These are phyloP conservation scores for Pythium rhizo-oryzae DNA, from an alignment of 352 stramenopile species.

Conservation along the genomic window DNA sequence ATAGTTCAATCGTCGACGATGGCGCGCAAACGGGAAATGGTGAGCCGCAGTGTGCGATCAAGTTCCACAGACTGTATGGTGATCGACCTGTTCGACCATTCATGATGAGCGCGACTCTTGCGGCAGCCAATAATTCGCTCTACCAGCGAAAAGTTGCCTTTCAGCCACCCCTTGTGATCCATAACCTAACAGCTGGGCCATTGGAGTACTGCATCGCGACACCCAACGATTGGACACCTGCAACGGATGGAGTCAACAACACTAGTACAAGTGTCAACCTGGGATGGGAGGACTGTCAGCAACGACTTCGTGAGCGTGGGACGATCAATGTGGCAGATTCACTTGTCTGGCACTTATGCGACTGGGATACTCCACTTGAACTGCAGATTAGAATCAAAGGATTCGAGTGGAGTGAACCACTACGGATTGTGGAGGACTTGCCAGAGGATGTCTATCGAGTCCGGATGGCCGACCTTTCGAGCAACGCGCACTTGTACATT, in stretches of 20 bases:
- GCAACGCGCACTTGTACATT: conserved; percentile 69
- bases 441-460: conserved; percentile 57
- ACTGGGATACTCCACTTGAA: conserved; percentile 76
- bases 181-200: conserved; percentile 73
- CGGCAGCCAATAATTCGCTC: conserved; percentile 51
- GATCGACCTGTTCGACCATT: conserved; percentile 81
- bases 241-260: conserved; percentile 40
- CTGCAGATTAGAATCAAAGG: conserved; percentile 82
- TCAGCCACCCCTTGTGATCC: conserved; percentile 74
- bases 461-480: conserved; percentile 82
- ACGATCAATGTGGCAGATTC: conserved; percentile 78
- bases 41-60: conserved; percentile 52
- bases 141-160: conserved; percentile 82
- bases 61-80: conserved; percentile 77
- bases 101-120: conserved; percentile 73
- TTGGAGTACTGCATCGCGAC: conserved; percentile 79
- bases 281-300: conserved; percentile 76
- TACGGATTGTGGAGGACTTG: conserved; percentile 55
- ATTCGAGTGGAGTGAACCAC: conserved; percentile 84
- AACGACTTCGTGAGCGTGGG: conserved; percentile 78
- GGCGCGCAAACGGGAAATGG: conserved; percentile 9
- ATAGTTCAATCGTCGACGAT: conserved; percentile 9
- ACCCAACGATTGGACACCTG: conserved; percentile 69
- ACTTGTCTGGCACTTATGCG: conserved; percentile 83
- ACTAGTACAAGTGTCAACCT: conserved; percentile 43